Conservation (phyloP, 1,284 basidiomycete species). For the Austroboletus novae-zelandiae region DNA sequence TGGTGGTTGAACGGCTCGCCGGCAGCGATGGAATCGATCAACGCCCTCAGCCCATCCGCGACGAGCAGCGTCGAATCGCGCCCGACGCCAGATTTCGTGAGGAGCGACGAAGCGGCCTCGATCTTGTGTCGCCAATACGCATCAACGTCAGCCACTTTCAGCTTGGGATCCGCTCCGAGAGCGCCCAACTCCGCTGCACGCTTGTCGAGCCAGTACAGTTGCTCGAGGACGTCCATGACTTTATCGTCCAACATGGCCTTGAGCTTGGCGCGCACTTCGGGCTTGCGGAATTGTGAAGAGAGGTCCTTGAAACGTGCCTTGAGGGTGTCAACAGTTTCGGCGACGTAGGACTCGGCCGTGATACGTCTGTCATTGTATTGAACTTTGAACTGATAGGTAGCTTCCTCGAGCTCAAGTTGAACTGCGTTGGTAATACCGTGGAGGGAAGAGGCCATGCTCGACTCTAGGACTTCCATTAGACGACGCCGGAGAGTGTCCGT, state of each 20-base stretch:
- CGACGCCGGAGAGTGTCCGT: slow-evolving; percentile 86
- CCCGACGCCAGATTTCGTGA: slow-evolving; percentile 98
- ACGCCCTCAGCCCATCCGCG: slow-evolving; percentile 85
- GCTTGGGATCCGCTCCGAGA: slow-evolving; percentile 68
- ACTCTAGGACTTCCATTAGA: slow-evolving; percentile 96
- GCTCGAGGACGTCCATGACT: slow-evolving; percentile 95
- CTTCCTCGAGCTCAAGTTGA: slow-evolving; percentile 94
- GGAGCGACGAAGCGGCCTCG: slow-evolving; percentile 84
- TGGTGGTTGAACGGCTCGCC: slow-evolving; percentile 94
- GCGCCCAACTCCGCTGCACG: slow-evolving; percentile 73
- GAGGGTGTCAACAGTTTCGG: slow-evolving; percentile 92
- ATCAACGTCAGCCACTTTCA: slow-evolving; percentile 82
- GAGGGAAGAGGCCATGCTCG: slow-evolving; percentile 93
- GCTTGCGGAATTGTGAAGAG: slow-evolving; percentile 84
- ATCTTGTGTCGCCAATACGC: slow-evolving; percentile 96
- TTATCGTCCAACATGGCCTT: slow-evolving; percentile 94
- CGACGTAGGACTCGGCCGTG: slow-evolving; percentile 95
- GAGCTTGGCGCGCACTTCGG: slow-evolving; percentile 83
- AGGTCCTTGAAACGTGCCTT: slow-evolving; percentile 91
- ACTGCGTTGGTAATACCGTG: slow-evolving; percentile 97
- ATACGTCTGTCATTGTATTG: slow-evolving; percentile 98
- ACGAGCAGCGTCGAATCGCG: slow-evolving; percentile 93
- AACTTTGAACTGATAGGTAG: slow-evolving; percentile 98
- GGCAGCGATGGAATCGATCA: slow-evolving; percentile 85
- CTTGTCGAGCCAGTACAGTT: slow-evolving; percentile 95